A percentile compares a stretch with the other conserved stretches of the same genome.
Evolutionary conservation across 768 basidiomycete genomes (phyloP).

Genomic region (Lactarius sp.): DNA sequence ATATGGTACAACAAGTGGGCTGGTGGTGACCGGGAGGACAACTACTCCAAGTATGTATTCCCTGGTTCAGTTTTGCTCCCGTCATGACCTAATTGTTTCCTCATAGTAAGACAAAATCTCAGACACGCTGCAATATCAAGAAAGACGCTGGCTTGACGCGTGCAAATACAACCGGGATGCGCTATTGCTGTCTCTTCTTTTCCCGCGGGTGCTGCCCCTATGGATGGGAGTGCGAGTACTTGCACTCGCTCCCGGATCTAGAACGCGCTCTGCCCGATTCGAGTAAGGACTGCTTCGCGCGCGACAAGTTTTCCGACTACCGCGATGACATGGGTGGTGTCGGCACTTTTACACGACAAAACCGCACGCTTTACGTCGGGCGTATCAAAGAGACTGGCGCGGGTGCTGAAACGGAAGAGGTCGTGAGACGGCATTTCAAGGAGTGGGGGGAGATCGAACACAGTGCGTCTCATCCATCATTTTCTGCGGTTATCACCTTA

Average conservation of each 20-base stretch:
- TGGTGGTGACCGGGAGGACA: slow-evolving; percentile 97
- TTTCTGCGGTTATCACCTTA: not conserved
- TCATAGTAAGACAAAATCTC: slow-evolving; percentile 84
- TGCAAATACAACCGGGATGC: slow-evolving; percentile 89
- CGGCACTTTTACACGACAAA: slow-evolving; percentile 91
- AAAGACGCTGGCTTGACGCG: slow-evolving; percentile 90
- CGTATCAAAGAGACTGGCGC: slow-evolving; percentile 88
- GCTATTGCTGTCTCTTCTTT: slow-evolving; percentile 94
- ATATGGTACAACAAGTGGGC: slow-evolving; percentile 99
- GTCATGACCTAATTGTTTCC: slow-evolving; percentile 14
- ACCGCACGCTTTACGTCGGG: slow-evolving; percentile 92
- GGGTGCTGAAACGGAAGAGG: slow-evolving; percentile 87
- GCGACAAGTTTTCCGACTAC: slow-evolving; percentile 97
- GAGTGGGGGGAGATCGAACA: slow-evolving; percentile 94
- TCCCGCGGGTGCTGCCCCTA: slow-evolving; percentile 96
- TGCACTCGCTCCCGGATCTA: slow-evolving; percentile 80
- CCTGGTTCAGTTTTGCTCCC: not conserved
- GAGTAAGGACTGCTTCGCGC: slow-evolving; percentile 93
- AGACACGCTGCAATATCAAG: slow-evolving; percentile 86
- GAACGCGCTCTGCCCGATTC: slow-evolving; percentile 72
- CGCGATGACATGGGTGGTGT: slow-evolving; percentile 99
- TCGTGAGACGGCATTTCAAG: slow-evolving; percentile 86
- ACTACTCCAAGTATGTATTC: slow-evolving; percentile 78
- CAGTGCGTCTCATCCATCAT: slow-evolving; percentile 49
- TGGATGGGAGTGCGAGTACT: slow-evolving; percentile 96